Evolutionary conservation across 1,284 basidiomycete genomes (phyloP), one percentile per base, ranked within the genome.

Genomic region (Tilletia setariae): DNA sequence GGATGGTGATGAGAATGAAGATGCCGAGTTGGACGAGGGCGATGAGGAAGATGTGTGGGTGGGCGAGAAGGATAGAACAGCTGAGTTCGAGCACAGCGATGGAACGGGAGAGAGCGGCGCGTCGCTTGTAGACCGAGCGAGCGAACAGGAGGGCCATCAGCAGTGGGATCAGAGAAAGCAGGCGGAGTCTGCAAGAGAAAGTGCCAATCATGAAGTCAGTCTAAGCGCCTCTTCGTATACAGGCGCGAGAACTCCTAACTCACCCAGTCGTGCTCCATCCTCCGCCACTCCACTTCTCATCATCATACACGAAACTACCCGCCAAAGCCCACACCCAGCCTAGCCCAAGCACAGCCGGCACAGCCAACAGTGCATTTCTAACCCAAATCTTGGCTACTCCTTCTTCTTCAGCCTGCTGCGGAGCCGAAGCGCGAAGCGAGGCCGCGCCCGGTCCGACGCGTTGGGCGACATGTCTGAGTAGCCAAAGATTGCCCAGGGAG

Each of bases 271-370:
- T 90, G 83, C 90, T 90, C 71, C 91, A 91, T 86, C 89, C 90
- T 11, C 90, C 90, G 21, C 84, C 83, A 35, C 88, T 88, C 69
- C 88, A 88, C 35, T 85, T 84, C 68, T 88, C 86, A 15, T 85
- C 87, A 71, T 90, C 89, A 85, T 90, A 90, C 86, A 93, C 91
- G 77, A 95, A 95, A 79, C 91, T 93, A 35, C 91, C 93, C 8
- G 90, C 87, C 76, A 95, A 91, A 1, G 92, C 91, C 90, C 92
- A 94, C 67, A 92, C 83, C 19, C 92, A 89, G 64, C 90, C 92
- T 59, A 93, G 85, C 75, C 91, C 88, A 35, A 95, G 85, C 0
- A 90, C 90, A 53, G 89, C 87, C 16, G 93, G 93, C 40, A 94
- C 68, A 28, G 67, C 77, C 59, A 78, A 70, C 19, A 79, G 68